Evolutionary conservation across 2,329 filamentous ascomycete genomes (phyloP), one percentile per base, ranked within the genome.

Genomic region (Graphilbum sp.): DNA sequence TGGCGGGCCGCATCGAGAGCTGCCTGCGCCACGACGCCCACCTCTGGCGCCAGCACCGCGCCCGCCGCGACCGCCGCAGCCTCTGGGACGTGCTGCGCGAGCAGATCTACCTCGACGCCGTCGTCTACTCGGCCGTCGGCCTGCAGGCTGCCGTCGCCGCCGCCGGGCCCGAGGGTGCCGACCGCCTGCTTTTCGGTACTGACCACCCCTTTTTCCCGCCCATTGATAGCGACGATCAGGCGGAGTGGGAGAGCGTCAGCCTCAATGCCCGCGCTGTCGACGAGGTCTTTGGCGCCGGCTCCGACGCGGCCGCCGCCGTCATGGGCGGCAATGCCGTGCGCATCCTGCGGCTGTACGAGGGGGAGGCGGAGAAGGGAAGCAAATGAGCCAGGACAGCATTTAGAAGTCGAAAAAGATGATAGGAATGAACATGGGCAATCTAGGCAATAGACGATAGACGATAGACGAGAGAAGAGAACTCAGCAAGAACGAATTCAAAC

Each of bases 191-290:
- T 63, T 88, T 88, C 57, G 83, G 81, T 20, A 87, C 81, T 0
- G 82, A 87, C 52, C 79, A 87, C 54, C 82, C 82, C 0, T 87
- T 88, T 60, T 88, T 88, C 56, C 82, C 82, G n/a, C 81, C 81
- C 1, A 56, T 86, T 16, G 39, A 27, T 17, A 41, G 21, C 27
- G 72, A 75, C 36, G 72, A 74, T 41, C 64, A 71, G 47, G 68
- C 65, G 31, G 67, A 75, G 47, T 84, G 79, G 79, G 66, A 76
- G 49, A 84, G 79, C 51, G 76, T 83, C 8, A 70, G 55, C 33
- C 44, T 63, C 45, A 66, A 66, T 38, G 56, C 57, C 1, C 54
- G 79, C 46, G 73, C 72, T 0, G 64, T 53, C 18, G 31, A 34
- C 20, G 40, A 40, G 29, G 46, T 45, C 2, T 39, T 47, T 12